Percentiles rank a stretch among this genome's conserved stretches.
These are phyloP conservation scores for Acer campestre DNA, from an alignment of 345 rosid species.

Conservation along the genomic window DNA sequence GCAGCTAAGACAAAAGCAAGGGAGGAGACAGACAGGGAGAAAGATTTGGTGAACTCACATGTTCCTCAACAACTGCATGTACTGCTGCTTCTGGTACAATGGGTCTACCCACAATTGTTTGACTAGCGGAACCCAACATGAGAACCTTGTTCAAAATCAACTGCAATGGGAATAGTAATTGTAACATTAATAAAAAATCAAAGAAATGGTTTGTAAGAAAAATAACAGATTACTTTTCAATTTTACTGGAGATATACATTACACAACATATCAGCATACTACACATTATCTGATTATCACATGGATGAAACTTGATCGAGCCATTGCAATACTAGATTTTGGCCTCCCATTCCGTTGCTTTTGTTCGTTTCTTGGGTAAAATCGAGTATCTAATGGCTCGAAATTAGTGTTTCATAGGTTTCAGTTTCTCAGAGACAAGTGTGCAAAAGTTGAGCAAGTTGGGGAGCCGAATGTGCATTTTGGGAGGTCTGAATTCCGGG, in stretches of 20 bases:
- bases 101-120: conserved; percentile 87
- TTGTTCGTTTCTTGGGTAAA: no score
- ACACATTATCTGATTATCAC: no score
- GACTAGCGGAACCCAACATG: conserved; percentile 70
- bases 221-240: not conserved
- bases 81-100: conserved; percentile 79
- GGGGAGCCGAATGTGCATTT: no score
- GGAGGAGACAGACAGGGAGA: not conserved
- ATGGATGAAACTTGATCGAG: no score
- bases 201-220: not conserved
- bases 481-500: no score
- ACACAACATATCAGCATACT: not conserved
- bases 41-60: conserved; percentile 54
- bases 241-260: not conserved
- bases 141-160: conserved; percentile 84
- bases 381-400: no score
- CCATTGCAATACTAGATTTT: no score
- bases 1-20: not conserved
- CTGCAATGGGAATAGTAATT: conserved; percentile 42
- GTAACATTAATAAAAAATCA: not conserved
- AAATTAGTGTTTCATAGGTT: no score
- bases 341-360: no score
- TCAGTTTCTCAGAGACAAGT: no score
- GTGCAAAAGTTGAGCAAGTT: no score
- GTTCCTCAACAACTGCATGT: conserved; percentile 97